These are phyloP conservation scores for Stentor roeselii DNA, from an alignment of 73 alveolate species.

Conservation along the genomic window DNA sequence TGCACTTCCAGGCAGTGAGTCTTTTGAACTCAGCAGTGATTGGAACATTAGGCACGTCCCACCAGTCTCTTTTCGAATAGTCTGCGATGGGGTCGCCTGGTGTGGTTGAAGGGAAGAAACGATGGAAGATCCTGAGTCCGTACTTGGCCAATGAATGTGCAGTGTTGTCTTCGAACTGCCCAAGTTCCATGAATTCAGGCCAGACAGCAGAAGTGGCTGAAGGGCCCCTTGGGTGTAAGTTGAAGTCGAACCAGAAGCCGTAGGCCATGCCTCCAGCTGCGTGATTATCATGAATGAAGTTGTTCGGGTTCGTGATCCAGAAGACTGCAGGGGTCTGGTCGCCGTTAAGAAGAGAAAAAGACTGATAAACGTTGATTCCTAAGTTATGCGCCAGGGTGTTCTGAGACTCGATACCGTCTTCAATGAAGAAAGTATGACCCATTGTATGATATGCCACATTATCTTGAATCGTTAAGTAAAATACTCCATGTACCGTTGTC, in stretches of 20 bases:
- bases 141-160: constrained; percentile 56
- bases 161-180: constrained; percentile 67
- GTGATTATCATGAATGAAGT: constrained; percentile 58
- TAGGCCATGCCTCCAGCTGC: constrained; percentile 83
- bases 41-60: constrained; percentile 33
- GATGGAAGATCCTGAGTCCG: constrained; percentile 1
- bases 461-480: constrained; percentile 49
- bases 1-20: constrained; percentile 45
- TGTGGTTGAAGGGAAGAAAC: not conserved
- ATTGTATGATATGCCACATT: constrained; percentile 67
- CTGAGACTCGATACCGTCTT: constrained; percentile 75
- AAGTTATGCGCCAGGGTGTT: constrained; percentile 63
- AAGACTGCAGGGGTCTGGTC: constrained; percentile 83
- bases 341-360: constrained; percentile 64
- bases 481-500: constrained; percentile 68
- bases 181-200: constrained; percentile 65
- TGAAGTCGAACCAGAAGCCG: constrained; percentile 84
- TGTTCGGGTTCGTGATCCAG: constrained; percentile 84
- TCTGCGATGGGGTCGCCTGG: not conserved
- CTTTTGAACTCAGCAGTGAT: constrained; percentile 38
- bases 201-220: constrained; percentile 60
- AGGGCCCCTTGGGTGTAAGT: constrained; percentile 70
- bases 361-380: constrained; percentile 41
- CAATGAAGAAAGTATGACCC: constrained; percentile 85
- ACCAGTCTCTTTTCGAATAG: not conserved